These are phyloP conservation scores for Lactarius sanguifluus DNA, from an alignment of 768 basidiomycete genomes.

Conservation along the genomic window DNA sequence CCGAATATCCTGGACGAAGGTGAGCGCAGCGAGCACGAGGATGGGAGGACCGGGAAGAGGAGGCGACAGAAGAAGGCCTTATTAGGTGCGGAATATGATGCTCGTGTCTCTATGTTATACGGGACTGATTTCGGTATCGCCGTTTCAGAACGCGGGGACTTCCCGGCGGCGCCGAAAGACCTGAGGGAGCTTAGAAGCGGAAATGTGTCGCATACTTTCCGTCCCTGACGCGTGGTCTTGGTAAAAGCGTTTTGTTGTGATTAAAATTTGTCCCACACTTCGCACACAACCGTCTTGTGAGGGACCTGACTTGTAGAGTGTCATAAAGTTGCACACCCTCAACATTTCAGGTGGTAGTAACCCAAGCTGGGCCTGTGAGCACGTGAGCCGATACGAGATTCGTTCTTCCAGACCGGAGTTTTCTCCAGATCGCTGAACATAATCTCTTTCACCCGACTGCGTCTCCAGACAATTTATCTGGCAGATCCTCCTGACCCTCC, in stretches of 20 bases:
- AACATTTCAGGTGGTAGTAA: too few relatives aligned
- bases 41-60: constrained; percentile 33
- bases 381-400: not conserved
- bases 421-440: too few relatives aligned
- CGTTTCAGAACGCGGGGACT: constrained; percentile 33
- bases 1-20: constrained; percentile 73
- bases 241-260: not conserved
- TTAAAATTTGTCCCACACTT: not conserved
- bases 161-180: constrained; percentile 37
- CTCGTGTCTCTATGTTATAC: not conserved
- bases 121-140: not conserved
- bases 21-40: constrained; percentile 37
- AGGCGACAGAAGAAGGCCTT: constrained; percentile 42
- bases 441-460: too few relatives aligned
- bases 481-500: too few relatives aligned
- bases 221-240: not conserved
- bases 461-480: too few relatives aligned
- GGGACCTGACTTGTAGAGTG: too few relatives aligned
- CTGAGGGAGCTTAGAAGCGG: constrained; percentile 38
- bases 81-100: constrained; percentile 23
- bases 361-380: too few relatives aligned
- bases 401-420: too few relatives aligned
- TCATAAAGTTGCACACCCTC: too few relatives aligned
- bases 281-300: too few relatives aligned
- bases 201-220: constrained; percentile 39